Evolutionary conservation across 352 stramenopile genomes (phyloP), one percentile per base, ranked within the genome.

Genomic region (Pseudoperonospora humuli): DNA sequence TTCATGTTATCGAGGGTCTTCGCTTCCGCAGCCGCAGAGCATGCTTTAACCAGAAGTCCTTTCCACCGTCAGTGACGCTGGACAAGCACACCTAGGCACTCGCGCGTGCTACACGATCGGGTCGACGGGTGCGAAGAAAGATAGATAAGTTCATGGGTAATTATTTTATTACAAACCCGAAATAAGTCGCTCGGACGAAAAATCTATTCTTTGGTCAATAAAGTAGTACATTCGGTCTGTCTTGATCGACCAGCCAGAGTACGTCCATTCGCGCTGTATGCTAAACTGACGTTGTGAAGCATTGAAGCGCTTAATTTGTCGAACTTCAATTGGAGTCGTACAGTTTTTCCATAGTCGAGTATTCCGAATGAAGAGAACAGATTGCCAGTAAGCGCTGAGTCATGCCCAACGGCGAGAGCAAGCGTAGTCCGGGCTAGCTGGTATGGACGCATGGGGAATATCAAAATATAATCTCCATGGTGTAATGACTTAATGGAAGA

Each of bases 11-110:
- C 1, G 7, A 26, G 5, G 45, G 45, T 6, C 45, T 46, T 3
- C 35, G 29, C 19, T 45, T 28, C 1, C 26, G 45, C 0, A 46
- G 21, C 19, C 45, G 37, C 14, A 26, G 45, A 1, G 36, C 41
- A 5, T 46, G 36, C 15, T 54, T 54, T 23, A 45, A 47, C 29
- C 46, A 47, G 14, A 54, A 54, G n/a, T 3, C 27, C 2, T 28
- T 38, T 8, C 38, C 46, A 8, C 4, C 19, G 1, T 45, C 46
- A 7, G 9, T 54, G 29, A 54, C 47, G 46, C 10, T 42, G 2
- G 23, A 26, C 17, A 19, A 18, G 2, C 39, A 4, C 5, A 42
- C 27, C n/a, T n/a, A 35, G n/a, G 15, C 2, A 1, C 2, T 7
- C 3, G 15, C 29, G 9, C 15, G 3, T 1, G n/a, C 19, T 7